Evolutionary conservation across 2,329 filamentous ascomycete species (phyloP), one percentile per base, ranked within the genome.

Genomic region (Byssothecium circinans): DNA sequence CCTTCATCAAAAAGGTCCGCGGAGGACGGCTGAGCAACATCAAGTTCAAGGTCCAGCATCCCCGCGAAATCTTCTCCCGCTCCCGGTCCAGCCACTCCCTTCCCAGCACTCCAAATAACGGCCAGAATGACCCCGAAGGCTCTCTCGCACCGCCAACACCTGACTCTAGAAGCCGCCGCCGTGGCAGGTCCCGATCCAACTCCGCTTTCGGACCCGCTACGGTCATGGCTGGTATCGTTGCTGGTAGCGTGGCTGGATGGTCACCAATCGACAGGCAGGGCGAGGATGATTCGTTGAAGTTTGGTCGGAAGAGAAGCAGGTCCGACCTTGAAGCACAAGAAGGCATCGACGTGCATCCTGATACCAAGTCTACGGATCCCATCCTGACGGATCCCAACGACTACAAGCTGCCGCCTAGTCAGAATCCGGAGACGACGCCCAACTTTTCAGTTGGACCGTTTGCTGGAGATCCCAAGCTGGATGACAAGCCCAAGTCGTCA

Each of bases 221-320:
- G 7, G 87, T 90, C 51, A 91, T 91, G 88, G 86, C 88, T n/a
- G 88, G 88, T 51, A 86, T 91, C 48, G 83, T 91, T 41, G 88
- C 87, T 8, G 88, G 87, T 35, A 86, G 85, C 61, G 82, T 91
- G 27, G 87, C 84, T 12, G 86, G 85, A 23, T 91, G 87, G 87
- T 88, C 86, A 39, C 88, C 88, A 1, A 80, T 84, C 45, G 84
- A 85, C 50, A 74, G 81, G 25, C 62, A 70, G 29, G 69, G 64
- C 17, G 70, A 74, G 42, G 71, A 74, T 22, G 71, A 72, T 45
- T 74, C 72, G 7, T 50, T 74, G 35, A 70, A 66, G 32, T 75
- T 73, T 47, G 54, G 62, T 10, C 67, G 60, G 17, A 58, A 61
- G 25, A 55, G 61, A 25, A 64, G 60, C 20, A 66, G 62, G 50